Conservation (phyloP, 129 eudicot species). For the Flaveria bidentis region DNA sequence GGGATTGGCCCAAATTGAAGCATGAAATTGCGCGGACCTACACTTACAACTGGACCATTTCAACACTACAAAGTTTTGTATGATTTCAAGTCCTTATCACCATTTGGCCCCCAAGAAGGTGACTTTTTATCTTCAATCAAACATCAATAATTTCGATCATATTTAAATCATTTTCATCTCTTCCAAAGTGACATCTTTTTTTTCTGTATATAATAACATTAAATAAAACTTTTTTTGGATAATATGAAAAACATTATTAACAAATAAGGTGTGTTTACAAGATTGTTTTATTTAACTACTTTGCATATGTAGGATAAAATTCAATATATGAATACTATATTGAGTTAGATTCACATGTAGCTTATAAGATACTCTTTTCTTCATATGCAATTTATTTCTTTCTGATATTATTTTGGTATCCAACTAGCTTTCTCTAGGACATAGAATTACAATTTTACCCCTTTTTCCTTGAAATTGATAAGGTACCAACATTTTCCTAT, state of each 20-base stretch:
- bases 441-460: neutral
- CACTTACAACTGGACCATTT: constrained; percentile 36
- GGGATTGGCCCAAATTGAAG: constrained; percentile 32
- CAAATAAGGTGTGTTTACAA: neutral
- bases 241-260: neutral
- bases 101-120: constrained; percentile 36
- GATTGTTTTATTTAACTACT: neutral
- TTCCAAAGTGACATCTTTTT: neutral
- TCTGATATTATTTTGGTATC: constrained; percentile 3
- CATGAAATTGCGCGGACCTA: constrained; percentile 31
- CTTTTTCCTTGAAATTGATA: constrained; percentile 5
- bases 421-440: constrained; percentile 8
- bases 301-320: neutral
- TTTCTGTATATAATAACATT: constrained; percentile 3
- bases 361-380: neutral
- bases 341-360: neutral
- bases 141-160: constrained; percentile 30
- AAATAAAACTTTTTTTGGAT: neutral
- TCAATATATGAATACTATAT: neutral
- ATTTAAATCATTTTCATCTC: constrained; percentile 12
- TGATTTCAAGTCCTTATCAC: constrained; percentile 41
- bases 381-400: neutral
- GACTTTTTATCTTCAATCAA: constrained; percentile 44
- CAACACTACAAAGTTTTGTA: constrained; percentile 28
- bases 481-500: constrained; percentile 19